A percentile compares a stretch with the other conserved stretches of the same genome.
phyloP scores from a whole-genome alignment of 108 stramenopile genomes.

The Cyclotella sp. region DNA sequence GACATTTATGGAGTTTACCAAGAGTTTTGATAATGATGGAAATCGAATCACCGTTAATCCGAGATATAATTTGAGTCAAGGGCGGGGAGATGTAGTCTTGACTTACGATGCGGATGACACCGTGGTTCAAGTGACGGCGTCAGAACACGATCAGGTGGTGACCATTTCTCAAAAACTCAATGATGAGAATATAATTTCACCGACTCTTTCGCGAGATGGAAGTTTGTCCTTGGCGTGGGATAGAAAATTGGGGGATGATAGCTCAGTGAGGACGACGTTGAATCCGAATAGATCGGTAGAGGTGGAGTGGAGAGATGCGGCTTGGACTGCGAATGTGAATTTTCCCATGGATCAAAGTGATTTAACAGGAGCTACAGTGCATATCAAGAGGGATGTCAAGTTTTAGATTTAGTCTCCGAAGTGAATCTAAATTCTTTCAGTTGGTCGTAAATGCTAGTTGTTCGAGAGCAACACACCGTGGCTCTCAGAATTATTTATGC shows the following conservation, averaged over 20 bases:
- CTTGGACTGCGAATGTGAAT: conserved; percentile 85
- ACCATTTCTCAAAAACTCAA: conserved; percentile 79
- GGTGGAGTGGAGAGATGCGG: conserved; percentile 86
- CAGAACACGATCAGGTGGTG: conserved; percentile 77
- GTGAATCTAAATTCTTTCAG: background rate
- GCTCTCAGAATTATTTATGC: background rate
- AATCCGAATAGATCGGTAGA: conserved; percentile 81
- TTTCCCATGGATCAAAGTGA: conserved; percentile 77
- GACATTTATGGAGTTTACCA: conserved; percentile 70
- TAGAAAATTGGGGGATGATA: conserved; percentile 73
- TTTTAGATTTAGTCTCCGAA: conserved; percentile 53
- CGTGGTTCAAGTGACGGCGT: conserved; percentile 69
- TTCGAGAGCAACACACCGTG: too few species aligned
- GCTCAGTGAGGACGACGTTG: conserved; percentile 66
- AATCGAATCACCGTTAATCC: conserved; percentile 84
- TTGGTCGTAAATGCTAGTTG: background rate
- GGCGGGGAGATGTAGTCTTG: conserved; percentile 77
- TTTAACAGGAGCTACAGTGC: conserved; percentile 75
- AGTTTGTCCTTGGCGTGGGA: conserved; percentile 85
- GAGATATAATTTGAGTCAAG: conserved; percentile 66
- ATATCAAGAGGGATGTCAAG: conserved; percentile 81
- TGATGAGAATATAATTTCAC: conserved; percentile 75
- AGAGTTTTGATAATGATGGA: conserved; percentile 81
- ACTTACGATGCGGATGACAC: conserved; percentile 78
- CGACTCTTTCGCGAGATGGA: conserved; percentile 78